Evolutionary conservation across 2,329 filamentous ascomycete genomes (phyloP), one percentile per base, ranked within the genome.

Genomic region (Metarhizium album): DNA sequence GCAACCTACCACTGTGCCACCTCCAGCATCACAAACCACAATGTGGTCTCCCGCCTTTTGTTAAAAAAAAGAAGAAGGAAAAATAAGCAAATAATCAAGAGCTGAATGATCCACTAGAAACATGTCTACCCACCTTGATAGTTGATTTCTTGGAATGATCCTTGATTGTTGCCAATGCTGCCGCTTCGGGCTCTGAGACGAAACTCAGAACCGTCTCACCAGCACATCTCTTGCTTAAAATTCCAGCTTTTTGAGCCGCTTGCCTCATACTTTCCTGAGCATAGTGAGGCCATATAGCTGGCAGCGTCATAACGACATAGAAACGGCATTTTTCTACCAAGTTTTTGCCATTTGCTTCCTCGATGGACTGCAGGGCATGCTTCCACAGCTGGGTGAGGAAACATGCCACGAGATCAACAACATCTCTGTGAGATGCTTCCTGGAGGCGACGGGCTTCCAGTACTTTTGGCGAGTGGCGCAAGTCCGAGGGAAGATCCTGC

Each of bases 281-380:
- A 49, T 71, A 70, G 0, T 63, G 56, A 0, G 68, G 67, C 72
- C 73, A 75, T 8, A 75, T 74, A 0, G 72, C 72, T 0, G 73
- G 72, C 0, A 75, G 37, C 0, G 72, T 74, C 1, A 72, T 54
- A 1, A 74, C 62, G 2, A 75, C 56, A 13, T 69, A 60, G 11
- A 73, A 61, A 0, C 33, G 57, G 5, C 58, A 55, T 8, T 52
- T 48, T 0, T 59, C 53, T 0, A 67, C 27, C 0, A 65, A 52
- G 0, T 52, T 45, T 0, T 52, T n/a, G 0, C 65, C 65, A 3
- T 59, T 45, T 0, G 60, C 55, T 22, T 52, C 46, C 9, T 47
- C 51, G 11, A 73, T 67, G 8, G 52, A 53, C 1, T 59, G 47
- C 0, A 62, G 46, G 2, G 52, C 53, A 29, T 69, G 63, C 0